Evolutionary conservation across 2,329 filamentous ascomycete species (phyloP), one percentile per base, ranked within the genome.

Genomic region (Ceratocystis albifundus): DNA sequence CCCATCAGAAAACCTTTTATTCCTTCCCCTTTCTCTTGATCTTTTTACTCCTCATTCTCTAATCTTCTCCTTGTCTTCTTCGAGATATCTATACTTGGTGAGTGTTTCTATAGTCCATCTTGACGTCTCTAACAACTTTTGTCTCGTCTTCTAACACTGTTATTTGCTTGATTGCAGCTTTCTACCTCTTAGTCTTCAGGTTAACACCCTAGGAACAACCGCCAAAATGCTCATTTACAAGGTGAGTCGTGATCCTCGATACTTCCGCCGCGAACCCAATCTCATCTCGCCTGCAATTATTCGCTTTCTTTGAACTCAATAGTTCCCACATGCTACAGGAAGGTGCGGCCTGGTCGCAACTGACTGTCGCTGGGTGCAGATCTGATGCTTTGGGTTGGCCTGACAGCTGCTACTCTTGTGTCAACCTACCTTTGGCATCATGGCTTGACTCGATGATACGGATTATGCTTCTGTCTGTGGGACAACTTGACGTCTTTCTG

Each of bases 151-250:
- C 50, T 53, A 64, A 64, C 4, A 12, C 36, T 30, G 8, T 46
- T 25, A 10, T 28, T 17, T 30, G 3, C 45, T 62, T 62, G 5
- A 41, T 10, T 55, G 15, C 28, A 53, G 30, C 55, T 45, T 61
- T 36, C 22, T 20, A 32, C 36, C 48, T 62, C n/a, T 36, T 50
- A 41, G 25, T 65, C 57, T 55, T 41, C 36, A 41, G 12, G 10
- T 6, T 64, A 68, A 65, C 68, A 45, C 25, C 25, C 55, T 46
- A 32, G 59, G 32, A 45, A 64, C 45, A 72, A 74, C 76, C 77
- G 77, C 73, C 82, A 88, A 78, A 73, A 90, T 90, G 87, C 81
- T 88, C 76, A 88, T 90, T 75, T 89, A 77, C 84, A 86, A 81
- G 78, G 87, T 88, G 76, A 68, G 79, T 72, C 50, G 28, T 61